These are phyloP conservation scores for Podosphaera fusca DNA, from an alignment of 2,329 filamentous ascomycete genomes.

Conservation along the genomic window DNA sequence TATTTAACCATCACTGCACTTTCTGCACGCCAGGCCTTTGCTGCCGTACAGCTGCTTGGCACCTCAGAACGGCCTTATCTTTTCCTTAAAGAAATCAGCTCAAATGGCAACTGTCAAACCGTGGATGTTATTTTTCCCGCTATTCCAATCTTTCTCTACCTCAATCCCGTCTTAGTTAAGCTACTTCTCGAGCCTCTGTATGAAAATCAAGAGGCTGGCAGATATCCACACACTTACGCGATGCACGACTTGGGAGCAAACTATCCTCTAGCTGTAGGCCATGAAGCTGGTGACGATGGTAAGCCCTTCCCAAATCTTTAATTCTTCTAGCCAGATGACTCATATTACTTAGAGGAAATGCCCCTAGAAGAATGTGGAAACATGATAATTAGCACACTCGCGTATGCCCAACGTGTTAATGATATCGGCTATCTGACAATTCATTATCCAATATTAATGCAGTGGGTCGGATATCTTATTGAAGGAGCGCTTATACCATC, in stretches of 20 bases:
- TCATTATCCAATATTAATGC: constrained; percentile 50
- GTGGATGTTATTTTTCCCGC: constrained; percentile 77
- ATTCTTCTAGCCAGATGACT: not conserved
- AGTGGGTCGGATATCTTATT: constrained; percentile 60
- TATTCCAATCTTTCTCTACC: constrained; percentile 63
- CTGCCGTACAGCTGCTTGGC: constrained; percentile 49
- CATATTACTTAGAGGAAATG: constrained; percentile 33
- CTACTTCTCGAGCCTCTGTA: constrained; percentile 38
- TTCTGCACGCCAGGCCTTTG: constrained; percentile 62
- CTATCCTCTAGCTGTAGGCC: constrained; percentile 48
- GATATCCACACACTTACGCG: constrained; percentile 46
- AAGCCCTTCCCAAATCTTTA: not conserved
- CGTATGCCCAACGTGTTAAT: constrained; percentile 33
- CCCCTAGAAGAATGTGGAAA: constrained; percentile 60
- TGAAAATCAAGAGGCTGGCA: constrained; percentile 42
- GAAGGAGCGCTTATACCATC: constrained; percentile 50
- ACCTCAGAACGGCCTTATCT: constrained; percentile 46
- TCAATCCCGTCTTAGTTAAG: constrained; percentile 39
- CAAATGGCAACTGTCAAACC: constrained; percentile 68
- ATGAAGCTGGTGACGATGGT: constrained; percentile 39
- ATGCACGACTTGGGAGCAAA: constrained; percentile 50
- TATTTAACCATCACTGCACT: constrained; percentile 58
- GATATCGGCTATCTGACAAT: constrained; percentile 33
- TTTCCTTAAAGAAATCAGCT: constrained; percentile 78
- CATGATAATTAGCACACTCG: constrained; percentile 67